These are phyloP conservation scores for Fusarium nanum DNA, from an alignment of 2,329 filamentous ascomycete genomes.

Conservation along the genomic window DNA sequence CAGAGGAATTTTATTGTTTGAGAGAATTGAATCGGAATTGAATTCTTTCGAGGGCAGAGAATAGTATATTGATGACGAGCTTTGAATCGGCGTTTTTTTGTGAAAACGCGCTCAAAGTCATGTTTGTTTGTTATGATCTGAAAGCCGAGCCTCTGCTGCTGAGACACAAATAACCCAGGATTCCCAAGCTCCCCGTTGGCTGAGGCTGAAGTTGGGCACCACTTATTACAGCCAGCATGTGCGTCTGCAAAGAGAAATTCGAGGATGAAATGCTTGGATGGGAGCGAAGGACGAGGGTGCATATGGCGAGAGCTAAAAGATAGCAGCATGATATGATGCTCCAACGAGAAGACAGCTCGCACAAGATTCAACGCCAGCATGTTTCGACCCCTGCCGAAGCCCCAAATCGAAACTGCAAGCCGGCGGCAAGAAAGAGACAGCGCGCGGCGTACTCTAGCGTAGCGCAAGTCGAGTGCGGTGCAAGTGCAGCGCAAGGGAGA, in stretches of 20 bases:
- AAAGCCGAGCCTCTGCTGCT: slow-evolving; percentile 27
- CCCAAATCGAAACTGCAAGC: slow-evolving; percentile 27
- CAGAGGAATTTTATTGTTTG: slow-evolving; percentile 12
- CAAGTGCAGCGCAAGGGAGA: not conserved
- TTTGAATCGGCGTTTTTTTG: slow-evolving; percentile 2
- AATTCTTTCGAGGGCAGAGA: not conserved
- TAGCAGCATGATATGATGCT: slow-evolving; percentile 27
- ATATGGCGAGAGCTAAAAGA: slow-evolving; percentile 24
- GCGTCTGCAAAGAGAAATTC: slow-evolving; percentile 32
- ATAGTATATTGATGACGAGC: slow-evolving; percentile 22
- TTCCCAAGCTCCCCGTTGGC: slow-evolving; percentile 29
- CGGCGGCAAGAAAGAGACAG: slow-evolving; percentile 36
- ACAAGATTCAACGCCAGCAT: slow-evolving; percentile 22
- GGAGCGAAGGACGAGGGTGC: slow-evolving; percentile 24
- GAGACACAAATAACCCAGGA: slow-evolving; percentile 38
- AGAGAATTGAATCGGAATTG: slow-evolving; percentile 11
- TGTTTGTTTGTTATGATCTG: slow-evolving; percentile 44
- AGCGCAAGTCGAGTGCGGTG: not conserved
- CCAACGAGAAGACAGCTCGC: slow-evolving; percentile 30
- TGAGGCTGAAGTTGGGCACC: slow-evolving; percentile 23
- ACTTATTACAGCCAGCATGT: slow-evolving; percentile 31
- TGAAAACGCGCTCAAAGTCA: slow-evolving; percentile 36
- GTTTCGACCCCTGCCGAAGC: slow-evolving; percentile 37
- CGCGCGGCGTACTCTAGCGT: not conserved
- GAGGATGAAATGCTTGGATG: slow-evolving; percentile 33